Evolutionary conservation across 768 basidiomycete species (phyloP).

Genomic region (Leucogyrophana mollusca): DNA sequence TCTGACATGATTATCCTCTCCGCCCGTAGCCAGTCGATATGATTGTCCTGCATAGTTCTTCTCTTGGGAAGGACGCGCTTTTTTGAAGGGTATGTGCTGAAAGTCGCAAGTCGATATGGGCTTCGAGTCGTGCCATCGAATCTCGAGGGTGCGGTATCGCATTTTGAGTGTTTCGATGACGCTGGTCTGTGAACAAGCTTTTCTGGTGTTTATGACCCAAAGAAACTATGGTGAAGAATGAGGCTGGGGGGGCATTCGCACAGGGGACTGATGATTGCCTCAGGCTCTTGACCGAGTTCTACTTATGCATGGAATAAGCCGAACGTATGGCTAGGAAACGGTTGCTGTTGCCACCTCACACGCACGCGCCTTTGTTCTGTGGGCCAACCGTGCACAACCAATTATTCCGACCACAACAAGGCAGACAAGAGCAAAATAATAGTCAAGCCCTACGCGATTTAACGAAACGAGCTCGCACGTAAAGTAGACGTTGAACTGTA

Average conservation of each 20-base stretch:
- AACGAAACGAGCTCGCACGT: constrained; percentile 24
- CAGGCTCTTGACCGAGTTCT: no score
- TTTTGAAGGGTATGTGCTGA: constrained; percentile 81
- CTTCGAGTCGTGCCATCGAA: constrained; percentile 94
- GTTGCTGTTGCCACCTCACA: constrained; percentile 12
- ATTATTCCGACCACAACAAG: not conserved
- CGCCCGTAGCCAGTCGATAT: constrained; percentile 93
- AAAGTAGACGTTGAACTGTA: constrained; percentile 23
- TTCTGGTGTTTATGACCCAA: no score
- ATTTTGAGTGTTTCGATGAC: constrained; percentile 34
- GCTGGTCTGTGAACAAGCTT: no score
- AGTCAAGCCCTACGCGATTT: constrained; percentile 2
- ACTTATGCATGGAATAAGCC: no score
- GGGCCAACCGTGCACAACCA: not conserved
- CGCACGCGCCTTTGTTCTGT: constrained; percentile 8
- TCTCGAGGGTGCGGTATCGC: constrained; percentile 90
- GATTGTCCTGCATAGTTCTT: constrained; percentile 62
- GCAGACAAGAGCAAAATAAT: not conserved
- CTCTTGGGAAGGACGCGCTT: constrained; percentile 64
- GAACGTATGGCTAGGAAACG: not conserved
- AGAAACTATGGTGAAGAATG: no score
- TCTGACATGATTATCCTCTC: constrained; percentile 95
- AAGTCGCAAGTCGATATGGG: constrained; percentile 98
- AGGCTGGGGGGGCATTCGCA: no score
- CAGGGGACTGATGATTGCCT: no score